These are phyloP conservation scores for Kodamaea ohmeri DNA, from an alignment of 1,139 yeast genomes.

Conservation along the genomic window DNA sequence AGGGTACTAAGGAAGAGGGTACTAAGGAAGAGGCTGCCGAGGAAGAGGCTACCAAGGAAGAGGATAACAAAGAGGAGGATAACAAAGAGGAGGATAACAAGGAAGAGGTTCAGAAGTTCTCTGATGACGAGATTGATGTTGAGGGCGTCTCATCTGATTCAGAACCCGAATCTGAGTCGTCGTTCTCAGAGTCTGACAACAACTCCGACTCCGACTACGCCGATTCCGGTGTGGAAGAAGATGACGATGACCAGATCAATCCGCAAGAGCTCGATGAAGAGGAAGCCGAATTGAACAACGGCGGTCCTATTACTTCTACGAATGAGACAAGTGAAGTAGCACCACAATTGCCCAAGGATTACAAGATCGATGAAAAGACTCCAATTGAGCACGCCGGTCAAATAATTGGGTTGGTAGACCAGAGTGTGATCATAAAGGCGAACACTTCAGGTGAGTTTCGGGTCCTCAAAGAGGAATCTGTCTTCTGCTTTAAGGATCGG, in stretches of 20 bases:
- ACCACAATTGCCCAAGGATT: constrained; percentile 67
- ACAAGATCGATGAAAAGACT: constrained; percentile 53
- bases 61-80: not conserved
- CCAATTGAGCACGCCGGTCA: constrained; percentile 73
- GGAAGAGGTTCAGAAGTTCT: constrained; percentile 14
- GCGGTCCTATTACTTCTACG: constrained; percentile 72
- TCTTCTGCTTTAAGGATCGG: constrained; percentile 74
- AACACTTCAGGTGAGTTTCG: constrained; percentile 81
- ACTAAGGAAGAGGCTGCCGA: not conserved
- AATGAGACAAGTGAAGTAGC: constrained; percentile 76
- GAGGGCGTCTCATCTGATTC: constrained; percentile 23
- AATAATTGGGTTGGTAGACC: constrained; percentile 69
- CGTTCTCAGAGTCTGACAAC: constrained; percentile 19
- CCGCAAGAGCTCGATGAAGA: constrained; percentile 38
- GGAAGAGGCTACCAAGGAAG: not conserved
- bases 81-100: not conserved
- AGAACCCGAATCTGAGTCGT: constrained; percentile 19
- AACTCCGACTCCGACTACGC: constrained; percentile 24
- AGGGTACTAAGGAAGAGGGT: too few species aligned
- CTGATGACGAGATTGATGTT: constrained; percentile 25
- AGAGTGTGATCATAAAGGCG: constrained; percentile 70
- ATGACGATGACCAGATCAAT: constrained; percentile 16
- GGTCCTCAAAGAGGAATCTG: constrained; percentile 76
- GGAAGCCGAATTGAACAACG: constrained; percentile 37
- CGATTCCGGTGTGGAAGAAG: constrained; percentile 19